These are phyloP conservation scores for Alternaria longipes DNA, from an alignment of 2,329 filamentous ascomycete genomes.

Conservation along the genomic window DNA sequence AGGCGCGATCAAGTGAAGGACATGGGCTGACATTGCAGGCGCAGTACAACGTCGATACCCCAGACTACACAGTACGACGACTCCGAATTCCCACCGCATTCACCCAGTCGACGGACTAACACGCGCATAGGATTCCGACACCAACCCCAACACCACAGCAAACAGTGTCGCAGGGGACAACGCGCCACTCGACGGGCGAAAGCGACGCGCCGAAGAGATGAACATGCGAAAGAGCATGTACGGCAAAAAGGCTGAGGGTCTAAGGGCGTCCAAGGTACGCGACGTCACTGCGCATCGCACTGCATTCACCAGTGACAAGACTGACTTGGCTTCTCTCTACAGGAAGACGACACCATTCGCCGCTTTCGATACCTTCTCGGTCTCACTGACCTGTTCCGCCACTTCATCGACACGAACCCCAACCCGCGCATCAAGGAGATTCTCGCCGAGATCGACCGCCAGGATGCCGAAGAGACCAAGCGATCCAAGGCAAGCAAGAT, in stretches of 20 bases:
- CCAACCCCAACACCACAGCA: slow-evolving; percentile 73
- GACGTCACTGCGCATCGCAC: slow-evolving; percentile 4
- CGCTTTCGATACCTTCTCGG: slow-evolving; percentile 95
- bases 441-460: slow-evolving; percentile 92
- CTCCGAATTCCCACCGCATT: neutral
- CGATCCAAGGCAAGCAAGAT: slow-evolving; percentile 76
- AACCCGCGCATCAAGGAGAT: slow-evolving; percentile 94
- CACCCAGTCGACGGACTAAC: slow-evolving; percentile 29
- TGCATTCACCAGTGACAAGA: neutral
- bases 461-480: slow-evolving; percentile 77
- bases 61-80: slow-evolving; percentile 66
- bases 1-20: slow-evolving; percentile 12
- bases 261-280: slow-evolving; percentile 89
- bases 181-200: slow-evolving; percentile 75
- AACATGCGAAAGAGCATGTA: slow-evolving; percentile 91
- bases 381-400: slow-evolving; percentile 94
- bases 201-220: slow-evolving; percentile 84
- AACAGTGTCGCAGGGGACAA: slow-evolving; percentile 85
- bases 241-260: slow-evolving; percentile 90
- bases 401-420: slow-evolving; percentile 98
- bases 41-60: slow-evolving; percentile 66
- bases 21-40: slow-evolving; percentile 36
- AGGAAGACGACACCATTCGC: slow-evolving; percentile 95
- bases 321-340: slow-evolving; percentile 19
- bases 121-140: slow-evolving; percentile 67